Base-by-base conservation (phyloP, 2,329 filamentous ascomycete species). In the Dothiorella sarmentorum region DNA sequence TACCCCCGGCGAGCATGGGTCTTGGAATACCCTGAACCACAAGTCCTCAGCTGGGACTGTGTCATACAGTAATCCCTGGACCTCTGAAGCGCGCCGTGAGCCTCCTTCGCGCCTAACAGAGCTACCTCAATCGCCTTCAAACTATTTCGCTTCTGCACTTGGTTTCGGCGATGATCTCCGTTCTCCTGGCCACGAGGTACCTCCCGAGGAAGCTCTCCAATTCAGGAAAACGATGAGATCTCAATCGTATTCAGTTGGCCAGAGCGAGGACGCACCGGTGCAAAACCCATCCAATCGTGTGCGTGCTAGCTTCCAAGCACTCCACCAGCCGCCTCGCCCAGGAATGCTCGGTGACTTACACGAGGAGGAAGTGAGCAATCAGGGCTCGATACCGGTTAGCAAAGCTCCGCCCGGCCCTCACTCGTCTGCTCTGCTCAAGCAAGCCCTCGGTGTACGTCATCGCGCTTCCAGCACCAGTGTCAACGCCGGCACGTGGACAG, bases 211-310 rank as follows among this genome's bases (percentile, higher is more conserved):
- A 4, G 20, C 56, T 13, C 35, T 58, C 2, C 56, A 51, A 17
- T 47, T 49, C 24, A 29, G 45, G 1, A 97, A 97, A 73, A 91
- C 90, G 1, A 94, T 96, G 67, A 87, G 94, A 42, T 99, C 94
- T 5, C 91, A 97, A 73, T 97, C 94, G 4, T 97, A 97, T 73
- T 97, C 93, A 0, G 93, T 96, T 47, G 92, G 92, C 4, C 92
- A 97, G 70, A 79, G 91, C 61, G 91, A 96, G 56, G 82, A 51
- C 15, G 33, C 20, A 2, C 56, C 44, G 17, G 24, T 49, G 22
- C 45, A 33, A n/a, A 56, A 43, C 22, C 10, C 44, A 10, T 26
- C 38, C 5, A 40, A 24, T 26, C 44, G 56, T 31, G 56, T 47
- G 40, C 68, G 66, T 3, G 73, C 81, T 3, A 74, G 80, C 20